These are phyloP conservation scores for Cyclostephanos invisitatus DNA, from an alignment of 108 stramenopile species.

Conservation along the genomic window DNA sequence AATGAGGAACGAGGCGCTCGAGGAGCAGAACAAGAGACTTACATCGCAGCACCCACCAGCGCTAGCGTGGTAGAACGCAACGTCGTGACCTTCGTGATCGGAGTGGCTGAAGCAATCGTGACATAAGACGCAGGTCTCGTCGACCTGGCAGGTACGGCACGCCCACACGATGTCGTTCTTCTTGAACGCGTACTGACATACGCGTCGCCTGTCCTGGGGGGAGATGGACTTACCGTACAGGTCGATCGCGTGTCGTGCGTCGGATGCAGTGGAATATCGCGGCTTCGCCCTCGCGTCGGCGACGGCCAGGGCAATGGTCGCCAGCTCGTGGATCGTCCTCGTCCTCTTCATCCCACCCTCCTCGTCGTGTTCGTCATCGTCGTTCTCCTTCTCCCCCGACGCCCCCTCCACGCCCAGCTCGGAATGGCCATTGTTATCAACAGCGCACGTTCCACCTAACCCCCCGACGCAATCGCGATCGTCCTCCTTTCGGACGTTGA, in stretches of 20 bases:
- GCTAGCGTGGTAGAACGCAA: conserved; percentile 93
- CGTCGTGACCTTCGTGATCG: conserved; percentile 95
- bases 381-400: background rate
- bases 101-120: conserved; percentile 89
- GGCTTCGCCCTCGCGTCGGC: background rate
- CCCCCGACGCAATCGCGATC: background rate
- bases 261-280: conserved; percentile 14
- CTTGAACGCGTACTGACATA: conserved; percentile 92
- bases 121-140: conserved; percentile 97
- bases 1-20: too few relatives aligned
- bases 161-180: conserved; percentile 98
- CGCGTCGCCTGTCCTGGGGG: conserved; percentile 37
- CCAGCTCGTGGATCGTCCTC: background rate
- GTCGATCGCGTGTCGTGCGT: conserved; percentile 22
- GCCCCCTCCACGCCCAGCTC: background rate
- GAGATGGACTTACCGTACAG: conserved; percentile 58
- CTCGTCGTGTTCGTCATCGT: background rate
- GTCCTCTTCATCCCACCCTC: background rate
- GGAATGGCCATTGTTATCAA: background rate
- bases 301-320: background rate
- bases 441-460: background rate
- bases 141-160: conserved; percentile 94
- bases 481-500: background rate
- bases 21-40: too few relatives aligned
- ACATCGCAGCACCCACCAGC: conserved; percentile 98